Percentiles rank a stretch among this genome's conserved stretches.
These are phyloP conservation scores for Ceratocystis huliohia DNA, from an alignment of 2,329 filamentous ascomycete genomes.

Conservation along the genomic window DNA sequence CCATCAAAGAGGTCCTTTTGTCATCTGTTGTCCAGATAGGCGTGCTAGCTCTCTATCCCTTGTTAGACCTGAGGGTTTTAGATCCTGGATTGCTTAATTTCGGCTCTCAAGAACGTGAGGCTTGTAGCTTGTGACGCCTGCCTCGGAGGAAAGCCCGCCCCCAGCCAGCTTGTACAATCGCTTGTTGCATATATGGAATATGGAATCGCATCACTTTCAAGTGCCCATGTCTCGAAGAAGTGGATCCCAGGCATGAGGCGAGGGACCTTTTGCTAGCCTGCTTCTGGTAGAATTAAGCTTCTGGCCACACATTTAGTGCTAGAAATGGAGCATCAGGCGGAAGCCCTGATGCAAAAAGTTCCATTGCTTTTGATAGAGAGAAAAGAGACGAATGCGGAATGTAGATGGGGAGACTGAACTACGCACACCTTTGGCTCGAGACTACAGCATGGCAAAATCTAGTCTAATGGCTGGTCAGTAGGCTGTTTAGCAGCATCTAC, in stretches of 20 bases:
- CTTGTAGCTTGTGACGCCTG: no score
- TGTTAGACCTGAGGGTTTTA: no score
- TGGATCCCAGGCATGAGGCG: not conserved
- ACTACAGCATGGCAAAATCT: no score
- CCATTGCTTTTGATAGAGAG: not conserved
- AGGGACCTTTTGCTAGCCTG: conserved; percentile 8
- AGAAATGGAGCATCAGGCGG: not conserved
- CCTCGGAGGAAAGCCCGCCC: no score
- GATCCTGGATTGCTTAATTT: not conserved
- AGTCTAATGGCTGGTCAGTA: no score
- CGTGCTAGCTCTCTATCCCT: no score
- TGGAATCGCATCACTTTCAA: not conserved
- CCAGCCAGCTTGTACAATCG: not conserved
- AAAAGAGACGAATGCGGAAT: not conserved
- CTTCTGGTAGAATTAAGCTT: conserved; percentile 1
- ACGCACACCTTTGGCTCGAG: no score
- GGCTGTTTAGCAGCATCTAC: no score
- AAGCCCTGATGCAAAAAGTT: conserved; percentile 17
- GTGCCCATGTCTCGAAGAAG: not conserved
- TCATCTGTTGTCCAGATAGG: not conserved
- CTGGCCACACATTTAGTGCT: conserved; percentile 4
- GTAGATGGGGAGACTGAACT: not conserved
- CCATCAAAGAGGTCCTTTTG: not conserved
- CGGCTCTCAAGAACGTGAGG: not conserved
- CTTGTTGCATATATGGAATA: not conserved